These are phyloP conservation scores for Oryza glumipatula DNA, from an alignment of 176 grass and related monocot genomes.

Conservation along the genomic window DNA sequence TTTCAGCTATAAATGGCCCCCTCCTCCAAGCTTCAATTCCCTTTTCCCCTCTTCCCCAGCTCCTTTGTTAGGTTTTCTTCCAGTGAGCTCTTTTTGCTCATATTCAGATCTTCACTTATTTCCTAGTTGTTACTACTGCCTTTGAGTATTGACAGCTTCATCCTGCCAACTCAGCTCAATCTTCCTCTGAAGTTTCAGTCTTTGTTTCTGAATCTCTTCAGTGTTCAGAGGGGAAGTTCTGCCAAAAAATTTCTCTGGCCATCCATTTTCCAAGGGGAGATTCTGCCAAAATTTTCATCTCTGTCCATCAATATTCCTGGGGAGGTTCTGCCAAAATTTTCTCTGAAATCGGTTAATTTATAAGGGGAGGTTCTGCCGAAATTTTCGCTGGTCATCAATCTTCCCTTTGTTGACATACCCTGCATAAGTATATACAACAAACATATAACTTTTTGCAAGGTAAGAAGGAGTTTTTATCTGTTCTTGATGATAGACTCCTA, in stretches of 20 bases:
- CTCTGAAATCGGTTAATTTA: background rate
- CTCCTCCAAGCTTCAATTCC: slow-evolving; percentile 76
- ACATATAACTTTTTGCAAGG: background rate
- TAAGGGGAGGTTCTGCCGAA: slow-evolving; percentile 51
- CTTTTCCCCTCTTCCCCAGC: slow-evolving; percentile 71
- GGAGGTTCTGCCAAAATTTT: slow-evolving; percentile 49
- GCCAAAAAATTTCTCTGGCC: slow-evolving; percentile 35
- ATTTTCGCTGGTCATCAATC: background rate
- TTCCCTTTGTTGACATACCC: background rate
- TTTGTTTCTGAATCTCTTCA: background rate
- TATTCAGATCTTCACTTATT: background rate
- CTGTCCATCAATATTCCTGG: slow-evolving; percentile 4
- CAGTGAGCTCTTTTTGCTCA: background rate
- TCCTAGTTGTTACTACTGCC: slow-evolving; percentile 21
- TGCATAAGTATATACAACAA: background rate
- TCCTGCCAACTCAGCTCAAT: background rate
- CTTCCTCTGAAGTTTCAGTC: background rate
- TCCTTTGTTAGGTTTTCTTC: slow-evolving; percentile 55
- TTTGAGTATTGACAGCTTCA: background rate
- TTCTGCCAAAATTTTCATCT: slow-evolving; percentile 46
- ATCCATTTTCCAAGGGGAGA: slow-evolving; percentile 40
- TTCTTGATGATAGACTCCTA: slow-evolving; percentile 55
- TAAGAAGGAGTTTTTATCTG: slow-evolving; percentile 20
- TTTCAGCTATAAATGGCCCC: slow-evolving; percentile 72
- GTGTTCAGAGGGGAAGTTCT: slow-evolving; percentile 40